Base-by-base conservation (phyloP, 1,139 yeast species). In the Lodderomyces orthopsilosis region DNA sequence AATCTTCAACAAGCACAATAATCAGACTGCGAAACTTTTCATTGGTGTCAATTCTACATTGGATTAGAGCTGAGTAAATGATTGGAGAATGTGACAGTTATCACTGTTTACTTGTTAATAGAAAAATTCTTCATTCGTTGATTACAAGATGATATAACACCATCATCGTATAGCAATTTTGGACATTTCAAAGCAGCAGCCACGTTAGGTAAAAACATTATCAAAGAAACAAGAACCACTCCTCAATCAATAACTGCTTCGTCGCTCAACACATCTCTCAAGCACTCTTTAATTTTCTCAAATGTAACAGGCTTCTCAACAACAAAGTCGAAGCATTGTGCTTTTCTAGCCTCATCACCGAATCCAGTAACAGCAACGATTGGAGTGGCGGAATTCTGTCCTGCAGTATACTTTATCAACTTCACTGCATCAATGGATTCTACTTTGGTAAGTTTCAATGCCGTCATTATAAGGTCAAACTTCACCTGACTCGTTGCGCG, bases 381-480 rank as follows among this genome's bases (percentile, higher is more conserved):
- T 0, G 95, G 95, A 0, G 97, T 87, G 26, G 70, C 71, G 0
- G 86, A 74, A 57, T 93, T 93, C 21, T 79, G 74, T 27, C 93
- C 85, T 38, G 81, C 78, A 0, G 97, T 91, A 51, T 79, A 81
- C 54, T 81, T 83, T 46, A 93, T 79, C 50, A 93, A 68, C 51
- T 86, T 83, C 5, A 85, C 85, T 27, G 94, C 85, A 62, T 88
- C 95, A 12, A 83, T 73, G 2, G 89, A 85, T 43, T 75, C 81
- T 28, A 87, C 71, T 51, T 83, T 82, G 12, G 86, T 79, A 22
- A 87, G 67, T 53, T 79, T 79, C 47, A 85, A 71, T 1, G 93
- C 93, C 0, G 95, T 83, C 48, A 91, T 73, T 30, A 93, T 89
- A 37, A 90, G 56, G 62, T 91, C 97, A 66, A 89, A 93, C 54